Base-by-base conservation (phyloP, 2,329 filamentous ascomycete species). In the Paecilomyces dactylethromorphus region DNA sequence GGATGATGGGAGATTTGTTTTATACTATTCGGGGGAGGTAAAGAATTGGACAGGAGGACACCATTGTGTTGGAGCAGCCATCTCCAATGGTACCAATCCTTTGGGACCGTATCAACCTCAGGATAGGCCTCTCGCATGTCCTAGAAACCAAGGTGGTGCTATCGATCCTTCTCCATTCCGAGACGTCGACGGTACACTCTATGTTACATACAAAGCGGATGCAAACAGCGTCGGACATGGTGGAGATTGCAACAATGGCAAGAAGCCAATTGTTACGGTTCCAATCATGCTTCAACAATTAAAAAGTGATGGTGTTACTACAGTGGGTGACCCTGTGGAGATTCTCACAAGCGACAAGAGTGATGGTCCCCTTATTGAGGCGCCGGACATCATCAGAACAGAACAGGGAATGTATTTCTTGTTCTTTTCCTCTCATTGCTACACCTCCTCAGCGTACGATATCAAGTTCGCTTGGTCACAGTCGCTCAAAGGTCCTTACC, bases 151-250 rank as follows among this genome's bases (percentile, higher is more conserved):
- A 55, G 85, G 85, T 24, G 85, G 85, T 54, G 82, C 84, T 49
- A 87, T 88, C 62, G 86, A 88, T 66, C 77, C 85, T 0, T 77
- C 82, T 0, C 83, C 82, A 3, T 87, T 86, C 68, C 65, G 71
- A n/a, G 85, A 88, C 64, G 50, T 32, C 1, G 77, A 79, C 50
- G 81, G 81, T 26, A 78, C 70, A 33, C 75, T 80, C 6, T 88
- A 86, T 66, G 75, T 88, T 21, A 72, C 82, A 18, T 88, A 87
- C 74, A 88, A 88, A 69, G 76, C 85, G 35, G 85, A 89, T 66
- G 85, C 84, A 24, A 87, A 87, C 69, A 77, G 76, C 57, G 71
- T 81, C 39, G 76, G 76, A 5, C 66, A 72, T 59, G 76, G 76
- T 31, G 79, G 79, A 2, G 66, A 68, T 45, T 81, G 79, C 65